Evolutionary conservation across 805 yeast genomes (phyloP).

Genomic region (Zygoascus flipseniorum): DNA sequence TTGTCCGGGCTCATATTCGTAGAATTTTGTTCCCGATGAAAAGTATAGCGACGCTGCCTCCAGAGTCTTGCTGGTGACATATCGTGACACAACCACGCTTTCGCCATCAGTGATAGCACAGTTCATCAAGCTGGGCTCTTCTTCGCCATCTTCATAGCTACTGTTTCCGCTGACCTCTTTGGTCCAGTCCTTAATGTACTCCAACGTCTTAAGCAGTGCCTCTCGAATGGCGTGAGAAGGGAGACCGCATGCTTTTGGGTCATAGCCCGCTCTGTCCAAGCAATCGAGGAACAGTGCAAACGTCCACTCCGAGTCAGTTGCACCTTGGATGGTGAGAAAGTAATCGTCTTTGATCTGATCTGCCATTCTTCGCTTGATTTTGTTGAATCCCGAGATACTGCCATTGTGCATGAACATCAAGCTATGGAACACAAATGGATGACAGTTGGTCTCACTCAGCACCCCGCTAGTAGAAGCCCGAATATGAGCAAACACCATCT

Average conservation of each 20-base stretch:
- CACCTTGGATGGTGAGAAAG: conserved; percentile 77
- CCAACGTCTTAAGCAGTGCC: conserved; percentile 69
- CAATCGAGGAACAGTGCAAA: conserved; percentile 83
- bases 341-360: conserved; percentile 71
- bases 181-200: conserved; percentile 72
- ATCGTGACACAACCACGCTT: conserved; percentile 76
- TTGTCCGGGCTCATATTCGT: conserved; percentile 84
- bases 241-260: conserved; percentile 55
- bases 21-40: conserved; percentile 85
- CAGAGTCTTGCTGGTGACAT: conserved; percentile 79
- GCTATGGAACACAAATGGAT: conserved; percentile 83
- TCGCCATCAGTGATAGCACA: conserved; percentile 94
- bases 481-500: conserved; percentile 87
- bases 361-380: conserved; percentile 65
- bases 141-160: conserved; percentile 15
- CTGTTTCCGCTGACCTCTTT: conserved; percentile 40
- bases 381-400: conserved; percentile 54
- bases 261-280: conserved; percentile 62
- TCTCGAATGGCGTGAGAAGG: conserved; percentile 43
- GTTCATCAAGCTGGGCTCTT: conserved; percentile 78
- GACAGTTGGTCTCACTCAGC: conserved; percentile 90
- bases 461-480: conserved; percentile 95
- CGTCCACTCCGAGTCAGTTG: conserved; percentile 91
- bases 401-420: conserved; percentile 98
- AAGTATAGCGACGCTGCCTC: conserved; percentile 96